Base-by-base conservation (phyloP, 345 rosid genomes). In the Boechera divaricarpa region DNA sequence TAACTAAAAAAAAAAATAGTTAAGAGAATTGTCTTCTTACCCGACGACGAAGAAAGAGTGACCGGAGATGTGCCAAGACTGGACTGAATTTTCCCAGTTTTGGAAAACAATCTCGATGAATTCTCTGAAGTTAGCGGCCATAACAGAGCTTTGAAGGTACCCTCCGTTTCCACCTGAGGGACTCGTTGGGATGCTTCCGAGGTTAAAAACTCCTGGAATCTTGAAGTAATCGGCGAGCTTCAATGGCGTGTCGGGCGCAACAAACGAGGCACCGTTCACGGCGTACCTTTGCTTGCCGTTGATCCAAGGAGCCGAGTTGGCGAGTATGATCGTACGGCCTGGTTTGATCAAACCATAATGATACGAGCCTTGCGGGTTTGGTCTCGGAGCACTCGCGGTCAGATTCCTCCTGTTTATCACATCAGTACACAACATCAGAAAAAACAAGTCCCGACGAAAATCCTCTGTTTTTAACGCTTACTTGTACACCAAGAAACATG, bases 291-390 rank as follows among this genome's bases (percentile, higher is more conserved):
- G 98, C 86, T 94, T 94, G 59, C 97, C 92, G 66, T 89, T 89
- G 45, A 94, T 90, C 38, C 66, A 78, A 16, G 90, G 98, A 1
- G 97, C 98, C 1, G 93, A 89, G 83, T 82, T 94, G 3, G 87
- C 86, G 12, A 94, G 80, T 13, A 82, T 77, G 61, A 94, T 82
- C 18, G 98, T 92, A 65, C 92, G 91, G 77, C 83, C 82, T 29
- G 87, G 84, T 80, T 88, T 90, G 73, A 95, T 89, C 87, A 88
- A 41, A 11, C 99, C 99, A 54, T 95, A 95, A 72, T 95, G 97
- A 84, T 92, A 95, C 1, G 98, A 94, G 9, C 98, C 98, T 83
- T 94, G 98, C 2, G 98, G 98, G 80, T 95, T 95, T 3, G 99
- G 98, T 49, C 99, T 86, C 1, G 98, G 98, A 29, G 93, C 99